These are phyloP conservation scores for Phaffia australis DNA, from an alignment of 768 basidiomycete genomes.

Conservation along the genomic window DNA sequence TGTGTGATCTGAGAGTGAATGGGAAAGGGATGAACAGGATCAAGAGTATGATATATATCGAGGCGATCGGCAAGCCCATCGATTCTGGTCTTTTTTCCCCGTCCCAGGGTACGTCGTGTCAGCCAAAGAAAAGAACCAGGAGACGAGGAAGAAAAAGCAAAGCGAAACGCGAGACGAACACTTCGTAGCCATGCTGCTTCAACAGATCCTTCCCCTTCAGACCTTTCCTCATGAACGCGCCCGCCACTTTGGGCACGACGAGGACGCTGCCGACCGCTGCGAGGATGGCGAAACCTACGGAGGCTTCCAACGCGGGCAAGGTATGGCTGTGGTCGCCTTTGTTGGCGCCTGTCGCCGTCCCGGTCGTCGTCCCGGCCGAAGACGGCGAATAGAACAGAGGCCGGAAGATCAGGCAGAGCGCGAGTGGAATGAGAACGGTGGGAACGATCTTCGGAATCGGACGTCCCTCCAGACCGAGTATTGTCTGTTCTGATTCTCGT, in stretches of 20 bases:
- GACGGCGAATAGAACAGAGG: constrained; percentile 27
- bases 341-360: no score
- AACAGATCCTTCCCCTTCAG: constrained; percentile 78
- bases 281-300: constrained; percentile 70
- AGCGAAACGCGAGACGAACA: constrained; percentile 29
- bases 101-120: background rate
- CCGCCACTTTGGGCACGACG: constrained; percentile 71
- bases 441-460: background rate
- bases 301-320: constrained; percentile 51
- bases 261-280: constrained; percentile 66
- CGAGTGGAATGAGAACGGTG: constrained; percentile 50
- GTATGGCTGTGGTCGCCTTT: constrained; percentile 7
- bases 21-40: constrained; percentile 93
- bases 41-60: constrained; percentile 72
- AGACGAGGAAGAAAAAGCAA: constrained; percentile 3
- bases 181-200: constrained; percentile 47
- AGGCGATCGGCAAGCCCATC: constrained; percentile 78
- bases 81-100: constrained; percentile 66
- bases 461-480: no score
- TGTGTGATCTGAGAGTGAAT: constrained; percentile 42
- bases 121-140: background rate
- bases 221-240: constrained; percentile 66
- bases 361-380: no score
- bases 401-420: constrained; percentile 49
- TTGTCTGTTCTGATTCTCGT: no score